Evolutionary conservation across 2,329 filamentous ascomycete genomes (phyloP).

Genomic region (Huntiella savannae): DNA sequence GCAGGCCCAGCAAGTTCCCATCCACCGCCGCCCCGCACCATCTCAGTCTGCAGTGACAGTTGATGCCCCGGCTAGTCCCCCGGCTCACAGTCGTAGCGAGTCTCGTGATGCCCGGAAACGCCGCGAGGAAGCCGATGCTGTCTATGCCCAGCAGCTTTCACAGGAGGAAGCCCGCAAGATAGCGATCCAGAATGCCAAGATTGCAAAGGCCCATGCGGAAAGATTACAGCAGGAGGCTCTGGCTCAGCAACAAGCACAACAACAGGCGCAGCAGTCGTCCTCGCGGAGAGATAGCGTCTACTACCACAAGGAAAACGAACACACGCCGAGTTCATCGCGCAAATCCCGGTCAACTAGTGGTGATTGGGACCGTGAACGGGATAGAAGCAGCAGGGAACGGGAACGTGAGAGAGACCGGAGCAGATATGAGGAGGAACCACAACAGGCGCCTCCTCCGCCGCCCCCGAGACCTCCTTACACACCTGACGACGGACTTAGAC

Average conservation of each 20-base stretch:
- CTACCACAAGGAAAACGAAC: constrained; percentile 6
- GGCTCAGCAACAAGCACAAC: constrained; percentile 2
- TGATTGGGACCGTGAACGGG: background rate
- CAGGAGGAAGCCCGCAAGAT: background rate
- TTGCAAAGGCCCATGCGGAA: background rate
- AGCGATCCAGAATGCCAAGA: constrained; percentile 4
- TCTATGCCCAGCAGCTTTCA: background rate
- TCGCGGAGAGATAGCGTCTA: constrained; percentile 5
- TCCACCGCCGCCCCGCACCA: constrained; percentile 4
- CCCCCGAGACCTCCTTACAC: constrained; percentile 9
- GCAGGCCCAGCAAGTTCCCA: constrained; percentile 1
- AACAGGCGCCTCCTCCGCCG: constrained; percentile 4
- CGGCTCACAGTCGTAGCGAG: background rate
- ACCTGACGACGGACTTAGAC: constrained; percentile 1
- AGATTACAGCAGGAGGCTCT: background rate
- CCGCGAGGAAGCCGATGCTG: background rate
- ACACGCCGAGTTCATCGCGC: constrained; percentile 1
- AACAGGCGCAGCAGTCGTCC: constrained; percentile 2
- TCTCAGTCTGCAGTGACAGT: background rate
- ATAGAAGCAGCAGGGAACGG: background rate
- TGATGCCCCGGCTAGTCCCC: background rate
- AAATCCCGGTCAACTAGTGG: constrained; percentile 4
- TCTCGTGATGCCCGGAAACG: background rate
- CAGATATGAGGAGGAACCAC: constrained; percentile 5
- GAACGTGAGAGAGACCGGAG: constrained; percentile 2